Percentiles rank a stretch among this genome's conserved stretches.
Conservation (phyloP, 495 filamentous ascomycete species). For the Podospora didyma region DNA sequence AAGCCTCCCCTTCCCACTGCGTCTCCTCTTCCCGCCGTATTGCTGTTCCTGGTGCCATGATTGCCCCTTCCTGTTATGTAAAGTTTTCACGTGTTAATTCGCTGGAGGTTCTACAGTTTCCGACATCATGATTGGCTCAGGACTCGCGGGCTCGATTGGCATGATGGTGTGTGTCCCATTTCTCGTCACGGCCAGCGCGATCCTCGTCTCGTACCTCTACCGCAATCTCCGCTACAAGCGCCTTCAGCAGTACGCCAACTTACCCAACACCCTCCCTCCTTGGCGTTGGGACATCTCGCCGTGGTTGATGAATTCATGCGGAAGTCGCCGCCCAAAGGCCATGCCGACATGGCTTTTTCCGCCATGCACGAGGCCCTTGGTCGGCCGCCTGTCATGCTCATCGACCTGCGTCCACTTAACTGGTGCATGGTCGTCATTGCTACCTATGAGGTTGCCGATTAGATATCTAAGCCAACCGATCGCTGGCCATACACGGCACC, state of each 20-base stretch:
- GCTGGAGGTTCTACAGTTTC: too few relatives aligned
- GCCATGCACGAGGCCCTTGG: conserved; percentile 2
- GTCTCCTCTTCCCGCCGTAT: too few relatives aligned
- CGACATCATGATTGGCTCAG: too few relatives aligned
- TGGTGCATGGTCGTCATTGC: conserved; percentile 27
- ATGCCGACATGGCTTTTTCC: conserved; percentile 3
- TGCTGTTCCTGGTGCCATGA: too few relatives aligned
- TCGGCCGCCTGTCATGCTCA: conserved; percentile 13
- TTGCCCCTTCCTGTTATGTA: too few relatives aligned
- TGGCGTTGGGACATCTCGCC: background rate
- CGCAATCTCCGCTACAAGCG: background rate
- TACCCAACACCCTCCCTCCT: background rate
- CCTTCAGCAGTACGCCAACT: background rate
- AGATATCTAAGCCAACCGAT: conserved; percentile 31
- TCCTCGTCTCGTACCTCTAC: background rate
- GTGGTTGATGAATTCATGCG: conserved; percentile 1
- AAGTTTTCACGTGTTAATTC: too few relatives aligned
- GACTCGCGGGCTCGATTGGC: too few relatives aligned
- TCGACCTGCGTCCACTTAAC: conserved; percentile 28
- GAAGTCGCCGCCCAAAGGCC: conserved; percentile 5
- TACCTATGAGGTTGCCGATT: conserved; percentile 36
- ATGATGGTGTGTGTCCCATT: too few relatives aligned
- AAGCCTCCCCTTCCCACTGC: too few relatives aligned
- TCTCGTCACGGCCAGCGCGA: too few relatives aligned
- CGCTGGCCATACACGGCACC: conserved; percentile 30